Percentiles rank a stretch among this genome's conserved stretches.
Evolutionary conservation across 345 rosid species (phyloP).

Genomic region (Dipteronia dyeriana): DNA sequence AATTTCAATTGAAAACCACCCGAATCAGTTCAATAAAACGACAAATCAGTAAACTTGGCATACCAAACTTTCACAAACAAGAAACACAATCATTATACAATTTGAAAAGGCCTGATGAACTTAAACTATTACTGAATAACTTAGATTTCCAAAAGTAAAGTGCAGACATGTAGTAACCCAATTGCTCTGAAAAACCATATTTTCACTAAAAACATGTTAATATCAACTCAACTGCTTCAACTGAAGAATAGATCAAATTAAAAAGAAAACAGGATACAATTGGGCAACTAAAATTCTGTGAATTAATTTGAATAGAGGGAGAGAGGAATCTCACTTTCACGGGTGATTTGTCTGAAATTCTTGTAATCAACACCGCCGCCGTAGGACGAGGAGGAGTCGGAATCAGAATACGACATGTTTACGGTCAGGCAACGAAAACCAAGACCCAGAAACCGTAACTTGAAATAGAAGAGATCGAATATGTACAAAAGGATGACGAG

Average conservation of each 20-base stretch:
- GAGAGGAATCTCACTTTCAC: conserved; percentile 68
- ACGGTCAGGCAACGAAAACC: conserved; percentile 42
- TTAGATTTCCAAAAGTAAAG: too few relatives aligned
- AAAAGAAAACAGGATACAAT: too few relatives aligned
- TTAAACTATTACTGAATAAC: neutral
- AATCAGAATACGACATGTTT: conserved; percentile 88
- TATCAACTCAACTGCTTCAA: neutral
- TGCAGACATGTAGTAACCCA: too few relatives aligned
- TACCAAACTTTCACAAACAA: neutral
- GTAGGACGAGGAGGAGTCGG: conserved; percentile 71
- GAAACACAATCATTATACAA: too few relatives aligned
- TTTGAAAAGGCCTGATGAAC: too few relatives aligned
- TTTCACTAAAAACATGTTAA: too few relatives aligned
- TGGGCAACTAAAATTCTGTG: too few relatives aligned
- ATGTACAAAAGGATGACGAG: neutral
- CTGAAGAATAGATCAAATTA: neutral
- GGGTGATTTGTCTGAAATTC: conserved; percentile 79
- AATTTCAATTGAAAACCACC: conserved; percentile 6
- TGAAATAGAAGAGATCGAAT: conserved; percentile 14
- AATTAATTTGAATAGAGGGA: neutral
- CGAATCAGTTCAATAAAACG: neutral
- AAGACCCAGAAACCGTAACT: neutral
- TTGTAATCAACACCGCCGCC: conserved; percentile 64
- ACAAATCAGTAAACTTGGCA: neutral
- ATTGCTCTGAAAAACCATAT: too few relatives aligned